Evolutionary conservation across 441 rosid genomes (phyloP).

Genomic region (Gossypium trilobum): DNA sequence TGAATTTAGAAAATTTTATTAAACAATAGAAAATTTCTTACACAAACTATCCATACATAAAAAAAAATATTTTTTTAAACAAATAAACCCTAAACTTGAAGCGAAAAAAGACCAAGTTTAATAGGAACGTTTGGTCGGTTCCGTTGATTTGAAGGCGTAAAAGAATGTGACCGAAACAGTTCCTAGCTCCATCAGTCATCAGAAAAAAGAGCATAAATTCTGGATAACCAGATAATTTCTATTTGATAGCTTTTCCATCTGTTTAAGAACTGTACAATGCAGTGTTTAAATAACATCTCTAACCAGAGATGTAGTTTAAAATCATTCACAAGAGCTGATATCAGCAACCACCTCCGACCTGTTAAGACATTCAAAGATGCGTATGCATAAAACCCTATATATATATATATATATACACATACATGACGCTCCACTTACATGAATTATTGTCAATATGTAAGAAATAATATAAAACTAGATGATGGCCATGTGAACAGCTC

Average conservation of each 20-base stretch:
- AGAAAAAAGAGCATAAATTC: too few species aligned
- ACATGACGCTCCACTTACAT: not conserved
- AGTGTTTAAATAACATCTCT: not conserved
- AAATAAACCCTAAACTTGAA: too few species aligned
- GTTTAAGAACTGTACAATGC: not conserved
- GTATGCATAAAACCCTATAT: not conserved
- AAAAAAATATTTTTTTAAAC: too few species aligned
- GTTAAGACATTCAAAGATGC: not conserved
- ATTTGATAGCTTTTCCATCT: not conserved
- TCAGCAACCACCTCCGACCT: not conserved
- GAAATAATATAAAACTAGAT: constrained; percentile 10
- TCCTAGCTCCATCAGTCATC: too few species aligned
- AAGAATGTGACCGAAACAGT: too few species aligned
- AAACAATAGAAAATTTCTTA: too few species aligned
- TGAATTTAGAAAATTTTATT: too few species aligned
- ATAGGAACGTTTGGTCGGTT: too few species aligned
- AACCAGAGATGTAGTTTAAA: not conserved
- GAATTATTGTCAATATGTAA: not conserved
- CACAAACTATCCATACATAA: too few species aligned
- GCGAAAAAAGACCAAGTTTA: too few species aligned
- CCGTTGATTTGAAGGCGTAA: too few species aligned
- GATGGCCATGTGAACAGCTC: constrained; percentile 31
- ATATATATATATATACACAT: not conserved
- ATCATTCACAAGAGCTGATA: not conserved
- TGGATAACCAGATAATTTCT: not conserved